phyloP scores from a whole-genome alignment of 2,329 filamentous ascomycete species.

The Penicillium sp. region DNA sequence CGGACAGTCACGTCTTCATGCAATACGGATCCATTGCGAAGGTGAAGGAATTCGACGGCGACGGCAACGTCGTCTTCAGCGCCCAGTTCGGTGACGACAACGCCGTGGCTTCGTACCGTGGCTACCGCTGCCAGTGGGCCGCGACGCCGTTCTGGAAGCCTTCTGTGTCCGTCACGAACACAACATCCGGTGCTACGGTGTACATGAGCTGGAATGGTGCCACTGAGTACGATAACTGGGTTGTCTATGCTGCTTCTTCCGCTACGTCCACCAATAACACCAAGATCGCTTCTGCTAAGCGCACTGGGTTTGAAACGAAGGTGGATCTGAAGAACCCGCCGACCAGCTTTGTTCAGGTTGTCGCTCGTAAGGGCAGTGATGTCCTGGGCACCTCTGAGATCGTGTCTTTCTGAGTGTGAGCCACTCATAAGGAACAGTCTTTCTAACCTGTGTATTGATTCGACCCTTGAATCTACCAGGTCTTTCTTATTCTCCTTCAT shows the following conservation, averaged over 20 bases:
- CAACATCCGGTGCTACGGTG: slow-evolving; percentile 12
- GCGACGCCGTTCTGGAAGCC: slow-evolving; percentile 24
- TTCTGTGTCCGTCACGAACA: slow-evolving; percentile 10
- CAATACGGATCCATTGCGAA: slow-evolving; percentile 34
- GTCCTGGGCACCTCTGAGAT: slow-evolving; percentile 25
- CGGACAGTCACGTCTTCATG: slow-evolving; percentile 26
- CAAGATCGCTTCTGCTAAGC: slow-evolving; percentile 23
- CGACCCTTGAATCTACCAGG: too few relatives aligned
- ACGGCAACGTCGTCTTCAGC: slow-evolving; percentile 31
- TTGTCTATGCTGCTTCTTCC: slow-evolving; percentile 30
- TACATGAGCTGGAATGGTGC: slow-evolving; percentile 46
- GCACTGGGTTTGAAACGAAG: slow-evolving; percentile 34
- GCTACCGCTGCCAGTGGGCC: slow-evolving; percentile 22
- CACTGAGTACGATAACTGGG: slow-evolving; percentile 37
- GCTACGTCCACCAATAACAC: slow-evolving; percentile 18
- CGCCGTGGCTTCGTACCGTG: slow-evolving; percentile 34
- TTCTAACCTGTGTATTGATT: too few relatives aligned
- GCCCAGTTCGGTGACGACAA: slow-evolving; percentile 32
- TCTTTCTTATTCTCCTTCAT: too few relatives aligned
- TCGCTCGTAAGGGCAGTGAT: slow-evolving; percentile 30
- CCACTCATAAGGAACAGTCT: too few relatives aligned
- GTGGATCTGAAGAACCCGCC: slow-evolving; percentile 16
- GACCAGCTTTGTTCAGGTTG: slow-evolving; percentile 29
- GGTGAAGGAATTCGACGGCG: slow-evolving; percentile 34
- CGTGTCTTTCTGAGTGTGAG: slow-evolving; percentile 7